phyloP scores from a whole-genome alignment of 2,329 filamentous ascomycete species.

The Claviceps maximensis region DNA sequence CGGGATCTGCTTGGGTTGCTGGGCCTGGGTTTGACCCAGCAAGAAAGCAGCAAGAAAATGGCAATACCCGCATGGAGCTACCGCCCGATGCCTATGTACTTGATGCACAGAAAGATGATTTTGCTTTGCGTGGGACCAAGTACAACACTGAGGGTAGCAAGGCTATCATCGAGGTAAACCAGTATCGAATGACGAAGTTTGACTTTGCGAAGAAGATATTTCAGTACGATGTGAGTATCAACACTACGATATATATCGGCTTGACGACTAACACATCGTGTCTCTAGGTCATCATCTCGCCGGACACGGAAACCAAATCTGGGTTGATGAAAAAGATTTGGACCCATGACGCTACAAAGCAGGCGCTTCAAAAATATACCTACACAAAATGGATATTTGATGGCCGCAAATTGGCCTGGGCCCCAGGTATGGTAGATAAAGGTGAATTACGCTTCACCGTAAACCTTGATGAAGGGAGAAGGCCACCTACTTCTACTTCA shows the following conservation, averaged over 20 bases:
- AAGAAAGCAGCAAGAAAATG: conserved; percentile 19
- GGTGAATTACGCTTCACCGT: conserved; percentile 45
- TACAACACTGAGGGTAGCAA: conserved; percentile 46
- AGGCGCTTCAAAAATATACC: conserved; percentile 33
- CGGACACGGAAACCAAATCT: conserved; percentile 45
- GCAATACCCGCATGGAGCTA: conserved; percentile 39
- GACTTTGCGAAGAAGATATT: conserved; percentile 48
- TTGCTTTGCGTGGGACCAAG: conserved; percentile 20
- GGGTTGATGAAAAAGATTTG: conserved; percentile 65
- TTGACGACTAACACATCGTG: neutral
- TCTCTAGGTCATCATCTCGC: conserved; percentile 51
- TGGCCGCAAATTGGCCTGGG: conserved; percentile 77
- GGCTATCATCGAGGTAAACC: conserved; percentile 52
- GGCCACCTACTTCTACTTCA: conserved; percentile 21
- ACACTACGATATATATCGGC: neutral
- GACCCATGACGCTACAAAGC: conserved; percentile 48
- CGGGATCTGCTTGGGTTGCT: conserved; percentile 13
- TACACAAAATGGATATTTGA: conserved; percentile 56
- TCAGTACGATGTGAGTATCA: conserved; percentile 68
- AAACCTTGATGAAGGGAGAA: conserved; percentile 58
- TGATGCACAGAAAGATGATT: conserved; percentile 20
- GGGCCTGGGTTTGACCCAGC: conserved; percentile 32
- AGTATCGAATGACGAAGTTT: conserved; percentile 53
- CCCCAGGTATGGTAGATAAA: conserved; percentile 26
- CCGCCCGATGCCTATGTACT: conserved; percentile 41